Percentiles rank a stretch among this genome's conserved stretches.
phyloP scores from a whole-genome alignment of 805 yeast species.

The Wickerhamiella siamensis region DNA sequence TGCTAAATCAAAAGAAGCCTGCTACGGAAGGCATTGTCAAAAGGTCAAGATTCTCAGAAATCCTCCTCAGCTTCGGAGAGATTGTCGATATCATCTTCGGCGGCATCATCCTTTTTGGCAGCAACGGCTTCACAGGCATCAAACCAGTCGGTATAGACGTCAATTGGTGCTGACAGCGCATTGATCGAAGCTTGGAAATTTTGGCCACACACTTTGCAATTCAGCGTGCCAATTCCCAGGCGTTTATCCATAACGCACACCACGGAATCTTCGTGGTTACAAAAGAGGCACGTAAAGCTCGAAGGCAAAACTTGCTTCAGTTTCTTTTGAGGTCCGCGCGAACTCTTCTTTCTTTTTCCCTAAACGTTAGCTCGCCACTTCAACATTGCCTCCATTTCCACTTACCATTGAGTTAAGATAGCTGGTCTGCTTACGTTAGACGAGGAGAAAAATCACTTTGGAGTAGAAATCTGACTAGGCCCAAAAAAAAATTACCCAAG shows the following conservation, averaged over 20 bases:
- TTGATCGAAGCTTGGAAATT: slow-evolving; percentile 79
- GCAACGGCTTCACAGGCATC: slow-evolving; percentile 90
- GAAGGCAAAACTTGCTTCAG: slow-evolving; percentile 68
- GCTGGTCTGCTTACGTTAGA: background rate
- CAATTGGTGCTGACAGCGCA: slow-evolving; percentile 70
- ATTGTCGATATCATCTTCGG: slow-evolving; percentile 15
- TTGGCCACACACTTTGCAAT: slow-evolving; percentile 91
- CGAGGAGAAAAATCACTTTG: background rate
- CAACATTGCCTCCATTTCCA: background rate
- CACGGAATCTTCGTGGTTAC: slow-evolving; percentile 90
- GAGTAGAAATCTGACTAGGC: background rate
- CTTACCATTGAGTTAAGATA: slow-evolving; percentile 4
- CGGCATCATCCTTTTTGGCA: slow-evolving; percentile 34
- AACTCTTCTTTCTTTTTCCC: slow-evolving; percentile 77
- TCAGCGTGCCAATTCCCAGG: slow-evolving; percentile 65
- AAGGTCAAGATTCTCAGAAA: too few species aligned
- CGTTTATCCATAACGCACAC: slow-evolving; percentile 79
- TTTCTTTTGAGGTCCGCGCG: slow-evolving; percentile 67
- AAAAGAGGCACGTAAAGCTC: slow-evolving; percentile 78
- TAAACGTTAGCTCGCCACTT: slow-evolving; percentile 8
- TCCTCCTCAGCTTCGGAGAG: slow-evolving; percentile 19
- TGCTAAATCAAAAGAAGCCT: too few species aligned
- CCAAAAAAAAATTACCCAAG: slow-evolving; percentile 2
- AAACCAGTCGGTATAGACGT: slow-evolving; percentile 93
- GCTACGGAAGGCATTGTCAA: too few species aligned